phyloP scores from a whole-genome alignment of 2,329 filamentous ascomycete species.

The Aspergillus proliferans region DNA sequence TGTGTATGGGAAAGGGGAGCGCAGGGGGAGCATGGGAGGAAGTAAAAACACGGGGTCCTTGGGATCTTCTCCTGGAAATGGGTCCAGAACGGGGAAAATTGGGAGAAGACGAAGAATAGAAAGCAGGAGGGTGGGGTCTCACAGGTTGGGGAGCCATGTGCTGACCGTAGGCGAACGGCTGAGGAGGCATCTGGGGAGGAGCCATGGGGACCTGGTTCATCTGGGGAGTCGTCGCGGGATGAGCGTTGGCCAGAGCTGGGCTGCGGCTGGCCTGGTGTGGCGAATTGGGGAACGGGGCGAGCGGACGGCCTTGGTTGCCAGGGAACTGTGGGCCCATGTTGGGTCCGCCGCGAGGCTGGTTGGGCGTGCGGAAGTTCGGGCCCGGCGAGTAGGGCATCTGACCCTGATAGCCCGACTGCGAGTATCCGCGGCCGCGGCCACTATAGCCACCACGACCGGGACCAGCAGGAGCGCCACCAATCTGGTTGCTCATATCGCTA shows the following conservation, averaged over 20 bases:
- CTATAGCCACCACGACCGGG: conserved; percentile 51
- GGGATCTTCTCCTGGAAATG: conserved; percentile 27
- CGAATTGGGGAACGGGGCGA: conserved; percentile 54
- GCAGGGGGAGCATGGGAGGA: conserved; percentile 12
- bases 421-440: conserved; percentile 55
- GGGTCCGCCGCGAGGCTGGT: conserved; percentile 45
- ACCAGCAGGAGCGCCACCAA: conserved; percentile 43
- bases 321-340: conserved; percentile 50
- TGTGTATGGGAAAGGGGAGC: conserved; percentile 35
- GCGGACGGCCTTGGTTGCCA: conserved; percentile 36
- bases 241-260: conserved; percentile 59
- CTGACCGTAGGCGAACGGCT: conserved; percentile 52
- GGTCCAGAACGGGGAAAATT: conserved; percentile 26
- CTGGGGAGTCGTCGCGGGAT: conserved; percentile 61
- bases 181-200: conserved; percentile 57
- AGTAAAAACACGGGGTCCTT: conserved; percentile 20
- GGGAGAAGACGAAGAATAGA: conserved; percentile 16
- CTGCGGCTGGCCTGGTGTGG: conserved; percentile 60
- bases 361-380: conserved; percentile 47
- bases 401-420: conserved; percentile 45
- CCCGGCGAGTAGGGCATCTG: conserved; percentile 51
- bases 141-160: conserved; percentile 56
- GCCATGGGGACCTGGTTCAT: conserved; percentile 65
- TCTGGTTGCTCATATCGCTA: conserved; percentile 61
- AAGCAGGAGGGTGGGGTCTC: conserved; percentile 39